Evolutionary conservation across 345 rosid genomes (phyloP), one percentile per base, ranked within the genome.

Genomic region (Citrus trifoliata): DNA sequence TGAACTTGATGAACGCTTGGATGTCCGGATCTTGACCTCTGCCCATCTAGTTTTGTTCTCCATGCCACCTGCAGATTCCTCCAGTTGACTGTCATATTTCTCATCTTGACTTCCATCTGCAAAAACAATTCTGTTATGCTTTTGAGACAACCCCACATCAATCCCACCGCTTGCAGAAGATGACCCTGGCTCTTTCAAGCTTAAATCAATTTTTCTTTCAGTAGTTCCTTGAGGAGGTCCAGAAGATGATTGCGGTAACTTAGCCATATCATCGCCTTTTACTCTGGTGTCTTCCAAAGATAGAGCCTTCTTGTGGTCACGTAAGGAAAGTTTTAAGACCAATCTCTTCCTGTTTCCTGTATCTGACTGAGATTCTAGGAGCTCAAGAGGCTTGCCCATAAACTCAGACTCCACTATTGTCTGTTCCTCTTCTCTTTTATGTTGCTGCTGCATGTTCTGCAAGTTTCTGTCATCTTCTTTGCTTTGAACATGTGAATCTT

Each of bases 281-380:
- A 71, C 78, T 76, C 79, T 83, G 79, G 76, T 84, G 51, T 85
- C 86, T 71, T 77, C 88, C 68, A 82, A 70, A 78, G 89, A 72
- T 35, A 58, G 73, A 58, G 86, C 82, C 83, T 89, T 92, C 89
- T 86, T 93, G 79, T 84, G 78, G 79, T 86, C 86, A 70, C 91
- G 87, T 56, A 90, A 80, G 38, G 95, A 86, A 82, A 94, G 83
- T 87, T 92, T 96, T 67, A 96, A 80, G 70, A 94, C 86, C 89
- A 96, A 85, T 80, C 83, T 91, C 85, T 86, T 89, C 88, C 93
- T 87, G 82, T 78, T 87, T 81, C 86, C 88, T 82, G 77, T 79
- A 84, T 83, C 88, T 67, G 85, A 48, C 69, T 84, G 90, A 80
- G 90, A 73, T 79, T 88, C 91, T 24, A 78, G 85, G 73, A 73